Base-by-base conservation (phyloP, 768 basidiomycete genomes). In the Calvatia gigantea region DNA sequence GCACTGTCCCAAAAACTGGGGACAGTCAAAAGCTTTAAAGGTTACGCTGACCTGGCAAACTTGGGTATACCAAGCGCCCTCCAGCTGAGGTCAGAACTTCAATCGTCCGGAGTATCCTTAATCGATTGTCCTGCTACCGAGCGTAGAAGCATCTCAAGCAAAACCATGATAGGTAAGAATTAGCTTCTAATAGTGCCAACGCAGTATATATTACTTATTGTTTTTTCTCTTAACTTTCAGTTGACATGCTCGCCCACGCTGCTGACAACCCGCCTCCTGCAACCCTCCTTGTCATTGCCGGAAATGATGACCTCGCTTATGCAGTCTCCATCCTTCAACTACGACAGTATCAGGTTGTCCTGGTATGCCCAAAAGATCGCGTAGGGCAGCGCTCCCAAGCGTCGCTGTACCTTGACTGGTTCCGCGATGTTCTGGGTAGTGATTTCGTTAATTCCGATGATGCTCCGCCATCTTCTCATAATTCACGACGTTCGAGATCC, bases 361-460 rank as follows among this genome's bases (percentile, higher is more conserved):
- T 78, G n/a, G 60, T 75, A n/a, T 72, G 74, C 39, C 75, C 77
- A 7, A 68, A 67, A 35, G 63, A 67, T 4, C 70, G 73, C 50
- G 56, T 62, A 17, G 75, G 66, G 50, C 69, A 81, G 42, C 74
- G 71, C 47, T 69, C 69, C 28, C 82, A 82, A 57, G 81, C 82
- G 1, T 75, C 77, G 1, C 63, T 68, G 1, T 75, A 75, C 54
- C 63, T 77, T 33, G 75, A 79, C 48, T 84, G 82, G 83, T 63
- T 66, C 21, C 61, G 62, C 17, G 73, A 74, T 28, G 62, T 80
- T 37, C 61, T 81, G 6, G 69, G 31, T 14, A 27, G 28, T 43
- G 44, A 32, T 15, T 39, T 6, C 15, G 14, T 41, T 4, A 21
- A 50, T 9, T 33, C 25, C 39, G 45, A 49, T 33, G 14, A 25